A percentile compares a stretch with the other conserved stretches of the same genome.
These are phyloP conservation scores for Margaritispora aquatica DNA, from an alignment of 495 filamentous ascomycete genomes.

Conservation along the genomic window DNA sequence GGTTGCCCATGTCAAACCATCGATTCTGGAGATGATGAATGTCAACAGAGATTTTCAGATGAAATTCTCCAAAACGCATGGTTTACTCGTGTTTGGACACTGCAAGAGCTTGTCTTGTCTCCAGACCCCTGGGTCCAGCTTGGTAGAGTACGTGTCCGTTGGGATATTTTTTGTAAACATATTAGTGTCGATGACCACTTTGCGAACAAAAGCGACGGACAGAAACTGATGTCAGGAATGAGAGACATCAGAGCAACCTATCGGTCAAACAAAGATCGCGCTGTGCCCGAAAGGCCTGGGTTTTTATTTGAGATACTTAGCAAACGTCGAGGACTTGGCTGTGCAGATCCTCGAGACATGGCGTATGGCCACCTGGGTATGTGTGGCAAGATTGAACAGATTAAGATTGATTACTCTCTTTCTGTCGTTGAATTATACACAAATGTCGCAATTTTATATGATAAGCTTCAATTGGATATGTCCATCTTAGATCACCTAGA, in stretches of 20 bases:
- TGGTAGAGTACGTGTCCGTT: background rate
- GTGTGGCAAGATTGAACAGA: too few relatives aligned
- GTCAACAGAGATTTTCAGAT: background rate
- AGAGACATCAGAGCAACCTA: background rate
- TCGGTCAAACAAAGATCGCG: background rate
- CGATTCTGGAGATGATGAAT: too few relatives aligned
- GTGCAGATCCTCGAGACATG: slow-evolving; percentile 1
- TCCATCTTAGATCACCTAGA: too few relatives aligned
- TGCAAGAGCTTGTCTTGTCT: background rate
- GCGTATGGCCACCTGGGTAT: background rate
- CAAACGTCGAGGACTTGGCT: background rate
- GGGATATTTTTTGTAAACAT: too few relatives aligned
- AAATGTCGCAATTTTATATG: too few relatives aligned
- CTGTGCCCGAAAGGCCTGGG: too few relatives aligned
- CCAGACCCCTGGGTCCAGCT: background rate
- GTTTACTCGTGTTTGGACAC: background rate
- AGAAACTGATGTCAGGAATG: background rate
- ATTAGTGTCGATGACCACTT: too few relatives aligned
- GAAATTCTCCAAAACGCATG: background rate
- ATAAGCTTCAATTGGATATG: too few relatives aligned
- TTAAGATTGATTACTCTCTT: background rate
- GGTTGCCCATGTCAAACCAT: too few relatives aligned
- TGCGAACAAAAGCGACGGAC: too few relatives aligned
- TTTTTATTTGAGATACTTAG: too few relatives aligned
- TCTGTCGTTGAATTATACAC: too few relatives aligned